Conservation (phyloP, 2,329 filamentous ascomycete species). For the Aspergillus japonicus region DNA sequence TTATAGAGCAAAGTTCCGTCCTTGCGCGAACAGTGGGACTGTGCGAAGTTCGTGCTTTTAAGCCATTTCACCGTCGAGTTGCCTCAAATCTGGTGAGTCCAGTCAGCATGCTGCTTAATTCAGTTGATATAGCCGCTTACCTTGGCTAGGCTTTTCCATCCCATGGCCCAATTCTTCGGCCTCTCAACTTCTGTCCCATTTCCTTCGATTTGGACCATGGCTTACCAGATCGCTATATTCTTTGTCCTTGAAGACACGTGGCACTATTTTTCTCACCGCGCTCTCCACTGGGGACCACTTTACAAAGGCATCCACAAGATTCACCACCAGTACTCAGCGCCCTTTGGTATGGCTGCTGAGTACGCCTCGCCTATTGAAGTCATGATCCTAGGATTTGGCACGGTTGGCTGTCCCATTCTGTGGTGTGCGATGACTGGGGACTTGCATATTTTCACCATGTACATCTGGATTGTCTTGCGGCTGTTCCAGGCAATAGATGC, state of each 20-base stretch:
- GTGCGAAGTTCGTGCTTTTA: slow-evolving; percentile 86
- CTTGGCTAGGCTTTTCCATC: slow-evolving; percentile 76
- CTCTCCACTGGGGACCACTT: slow-evolving; percentile 88
- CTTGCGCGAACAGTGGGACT: slow-evolving; percentile 90
- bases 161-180: slow-evolving; percentile 87
- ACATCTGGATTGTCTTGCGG: slow-evolving; percentile 88
- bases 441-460: slow-evolving; percentile 96
- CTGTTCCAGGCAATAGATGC: slow-evolving; percentile 97
- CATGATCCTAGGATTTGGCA: slow-evolving; percentile 87
- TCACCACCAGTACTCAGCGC: slow-evolving; percentile 97
- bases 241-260: slow-evolving; percentile 95
- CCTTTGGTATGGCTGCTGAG: slow-evolving; percentile 93
- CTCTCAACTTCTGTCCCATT: slow-evolving; percentile 88
- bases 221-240: slow-evolving; percentile 86
- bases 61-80: slow-evolving; percentile 98
- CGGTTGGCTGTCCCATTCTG: slow-evolving; percentile 76
- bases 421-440: slow-evolving; percentile 82
- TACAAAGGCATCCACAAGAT: slow-evolving; percentile 99
- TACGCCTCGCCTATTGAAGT: slow-evolving; percentile 97
- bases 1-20: slow-evolving; percentile 78
- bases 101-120: neutral
- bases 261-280: slow-evolving; percentile 97
- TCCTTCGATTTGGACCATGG: slow-evolving; percentile 80
- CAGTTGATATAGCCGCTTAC: no score
- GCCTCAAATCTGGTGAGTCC: slow-evolving; percentile 80